phyloP scores from a whole-genome alignment of 768 basidiomycete genomes.

The Tephrocybe rancida region DNA sequence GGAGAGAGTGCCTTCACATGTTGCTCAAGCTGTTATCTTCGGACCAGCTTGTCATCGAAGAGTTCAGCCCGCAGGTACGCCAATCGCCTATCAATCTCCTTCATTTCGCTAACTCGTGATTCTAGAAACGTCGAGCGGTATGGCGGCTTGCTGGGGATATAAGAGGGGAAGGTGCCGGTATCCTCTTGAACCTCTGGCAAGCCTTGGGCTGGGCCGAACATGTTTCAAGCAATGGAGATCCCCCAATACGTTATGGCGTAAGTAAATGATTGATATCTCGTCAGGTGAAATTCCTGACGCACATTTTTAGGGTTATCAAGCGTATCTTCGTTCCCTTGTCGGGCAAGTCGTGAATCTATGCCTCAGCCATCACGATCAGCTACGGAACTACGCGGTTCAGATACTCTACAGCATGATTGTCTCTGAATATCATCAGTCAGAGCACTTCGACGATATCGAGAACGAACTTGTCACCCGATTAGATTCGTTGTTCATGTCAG shows the following conservation, averaged over 20 bases:
- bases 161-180: constrained; percentile 85
- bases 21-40: constrained; percentile 85
- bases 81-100: not conserved
- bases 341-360: constrained; percentile 91
- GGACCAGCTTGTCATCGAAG: constrained; percentile 91
- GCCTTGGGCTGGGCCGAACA: constrained; percentile 79
- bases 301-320: constrained; percentile 73
- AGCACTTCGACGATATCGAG: constrained; percentile 88
- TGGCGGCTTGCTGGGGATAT: constrained; percentile 98
- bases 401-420: constrained; percentile 97
- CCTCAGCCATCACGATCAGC: constrained; percentile 91
- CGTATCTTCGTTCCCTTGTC: constrained; percentile 79
- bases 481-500: constrained; percentile 91
- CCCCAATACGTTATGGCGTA: constrained; percentile 71
- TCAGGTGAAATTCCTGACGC: constrained; percentile 9
- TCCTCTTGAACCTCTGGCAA: constrained; percentile 83
- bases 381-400: constrained; percentile 87
- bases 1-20: constrained; percentile 82
- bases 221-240: constrained; percentile 49
- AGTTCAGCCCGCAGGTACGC: constrained; percentile 88
- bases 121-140: constrained; percentile 89
- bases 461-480: constrained; percentile 90
- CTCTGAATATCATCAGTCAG: constrained; percentile 83
- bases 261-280: constrained; percentile 25
- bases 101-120: constrained; percentile 7